Base-by-base conservation (phyloP, 495 filamentous ascomycete species). In the Chaetomium fimeti region DNA sequence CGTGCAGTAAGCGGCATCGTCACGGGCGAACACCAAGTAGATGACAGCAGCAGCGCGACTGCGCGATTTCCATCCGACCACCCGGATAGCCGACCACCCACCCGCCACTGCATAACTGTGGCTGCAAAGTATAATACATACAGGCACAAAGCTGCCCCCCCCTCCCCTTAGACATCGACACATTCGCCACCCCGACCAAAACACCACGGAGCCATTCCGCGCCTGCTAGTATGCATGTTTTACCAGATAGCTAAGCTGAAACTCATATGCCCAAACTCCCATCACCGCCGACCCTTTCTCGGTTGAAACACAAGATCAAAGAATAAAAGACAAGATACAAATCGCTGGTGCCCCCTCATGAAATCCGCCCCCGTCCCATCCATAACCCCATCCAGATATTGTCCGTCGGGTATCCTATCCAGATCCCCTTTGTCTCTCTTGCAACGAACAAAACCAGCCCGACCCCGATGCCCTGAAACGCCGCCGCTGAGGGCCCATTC, bases 381-480 rank as follows among this genome's bases (percentile, higher is more conserved):
- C n/a, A n/a, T n/a, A n/a, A n/a, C n/a, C n/a, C n/a, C n/a, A n/a
- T n/a, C n/a, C n/a, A n/a, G n/a, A n/a, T n/a, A n/a, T n/a, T n/a
- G n/a, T n/a, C n/a, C n/a, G n/a, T n/a, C n/a, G n/a, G n/a, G 11
- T 25, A 47, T 3, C 56, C 38, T 16, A 59, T 59, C 57, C 55
- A 57, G 32, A 57, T 43, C 7, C 38, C 54, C 22, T 2, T 40
- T 42, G 15, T 22, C 42, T 16, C 15, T 40, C 13, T 47, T 28
- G 16, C 20, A 29, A 42, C 40, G 40, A 45, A 43, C 16, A 42
- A 42, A 43, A 13, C 38, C 55, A 45, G 38, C 55, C 55, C 55
- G 25, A 13, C 24, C 36, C 54, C 22, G 54, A 38, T 57, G 54
- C 54, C 53, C 48, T 27, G 24, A 42, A 60, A 61, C 59, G 47